Base-by-base conservation (phyloP, 495 filamentous ascomycete genomes). In the Viridothelium virens region DNA sequence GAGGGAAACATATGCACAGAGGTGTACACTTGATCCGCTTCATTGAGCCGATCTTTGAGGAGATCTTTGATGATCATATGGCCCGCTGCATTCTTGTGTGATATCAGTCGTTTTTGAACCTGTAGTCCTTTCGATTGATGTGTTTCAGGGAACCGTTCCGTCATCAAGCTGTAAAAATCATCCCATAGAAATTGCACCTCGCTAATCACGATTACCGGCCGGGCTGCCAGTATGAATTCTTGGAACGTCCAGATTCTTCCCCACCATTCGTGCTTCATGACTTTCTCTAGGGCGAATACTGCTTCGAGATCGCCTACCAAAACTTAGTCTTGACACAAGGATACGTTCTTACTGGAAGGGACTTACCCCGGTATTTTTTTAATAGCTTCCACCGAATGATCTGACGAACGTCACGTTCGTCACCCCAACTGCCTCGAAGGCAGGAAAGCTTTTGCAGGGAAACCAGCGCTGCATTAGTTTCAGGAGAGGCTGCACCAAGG, bases 401-500 rank as follows among this genome's bases (percentile, higher is more conserved):
- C 14, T 44, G 7, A 44, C 14, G 14, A 44, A 25, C 25, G 25
- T 25, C 25, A 25, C 25, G 25, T 25, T 25, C 25, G 25, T 44
- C 41, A 44, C 41, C 41, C 41, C 41, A 25, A 18, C 18, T 5
- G 5, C n/a, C n/a, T 18, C 18, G 9, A 25, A 25, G 48, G 18
- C n/a, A 14, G n/a, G 5, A 53, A 53, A 53, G 48, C 16, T 53
- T 53, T 53, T 53, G 48, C 9, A 53, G n/a, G 5, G 11, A n/a
- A 53, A 5, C n/a, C 5, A 53, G 12, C 5, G 48, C 48, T 14
- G 48, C 48, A 5, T 53, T 25, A 0, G 5, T 18, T 53, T 53
- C 10, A 53, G 48, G 48, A 5, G 48, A 53, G 48, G 11, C 48
- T 5, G n/a, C 65, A 6, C 66, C 66, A 16, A 68, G 63, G 62